These are phyloP conservation scores for Endogone sp. DNA, from an alignment of 192 early-diverging fungal species.

Conservation along the genomic window DNA sequence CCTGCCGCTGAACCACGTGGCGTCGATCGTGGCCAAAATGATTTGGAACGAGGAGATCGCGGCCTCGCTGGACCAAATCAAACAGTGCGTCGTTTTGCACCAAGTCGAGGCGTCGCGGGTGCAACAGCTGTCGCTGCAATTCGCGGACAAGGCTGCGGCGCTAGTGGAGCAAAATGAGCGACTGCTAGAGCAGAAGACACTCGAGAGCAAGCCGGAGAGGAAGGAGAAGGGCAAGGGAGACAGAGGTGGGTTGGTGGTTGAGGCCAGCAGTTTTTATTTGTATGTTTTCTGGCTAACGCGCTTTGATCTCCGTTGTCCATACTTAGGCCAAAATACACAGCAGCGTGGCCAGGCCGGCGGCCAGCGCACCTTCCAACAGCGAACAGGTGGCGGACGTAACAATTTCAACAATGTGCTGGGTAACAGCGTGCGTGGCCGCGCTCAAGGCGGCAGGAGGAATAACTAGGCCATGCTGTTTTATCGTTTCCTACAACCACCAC, in stretches of 20 bases:
- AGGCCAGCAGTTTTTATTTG: not conserved
- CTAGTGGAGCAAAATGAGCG: conserved; percentile 93
- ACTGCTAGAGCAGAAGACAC: conserved; percentile 72
- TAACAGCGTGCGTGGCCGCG: conserved; percentile 20
- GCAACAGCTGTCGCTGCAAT: conserved; percentile 82
- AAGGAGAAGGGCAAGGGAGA: conserved; percentile 8
- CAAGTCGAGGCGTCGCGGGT: conserved; percentile 69
- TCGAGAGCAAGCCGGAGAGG: conserved; percentile 33
- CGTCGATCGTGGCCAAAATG: conserved; percentile 87
- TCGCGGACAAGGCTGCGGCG: conserved; percentile 80
- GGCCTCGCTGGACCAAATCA: conserved; percentile 85
- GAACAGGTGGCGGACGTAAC: conserved; percentile 9
- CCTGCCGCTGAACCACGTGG: conserved; percentile 58
- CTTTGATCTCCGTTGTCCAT: not conserved
- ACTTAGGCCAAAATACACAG: not conserved
- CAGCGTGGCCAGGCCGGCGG: not conserved
- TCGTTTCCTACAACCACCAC: not conserved
- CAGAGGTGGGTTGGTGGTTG: conserved; percentile 1
- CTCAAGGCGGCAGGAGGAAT: conserved; percentile 8
- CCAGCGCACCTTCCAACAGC: not conserved
- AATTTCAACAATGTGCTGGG: conserved; percentile 27
- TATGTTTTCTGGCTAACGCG: not conserved
- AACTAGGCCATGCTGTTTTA: not conserved
- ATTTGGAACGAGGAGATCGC: conserved; percentile 89
- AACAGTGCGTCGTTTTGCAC: conserved; percentile 76